Evolutionary conservation across 805 yeast genomes (phyloP).

Genomic region (Metschnikowia similis): DNA sequence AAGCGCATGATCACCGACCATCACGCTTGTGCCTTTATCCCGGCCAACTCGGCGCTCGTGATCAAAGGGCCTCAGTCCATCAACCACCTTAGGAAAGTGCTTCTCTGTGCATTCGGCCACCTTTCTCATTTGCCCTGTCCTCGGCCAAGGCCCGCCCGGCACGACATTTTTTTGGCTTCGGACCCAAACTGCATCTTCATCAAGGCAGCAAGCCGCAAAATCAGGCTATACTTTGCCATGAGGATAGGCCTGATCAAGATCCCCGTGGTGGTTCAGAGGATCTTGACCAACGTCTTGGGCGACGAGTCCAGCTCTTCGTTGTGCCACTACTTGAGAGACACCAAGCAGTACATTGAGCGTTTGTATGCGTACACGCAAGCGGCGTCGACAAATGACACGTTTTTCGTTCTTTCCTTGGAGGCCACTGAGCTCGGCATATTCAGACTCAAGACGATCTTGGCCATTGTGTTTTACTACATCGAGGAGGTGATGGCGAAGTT

Average conservation of each 20-base stretch:
- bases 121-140: not conserved
- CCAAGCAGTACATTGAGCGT: conserved; percentile 30
- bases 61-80: conserved; percentile 65
- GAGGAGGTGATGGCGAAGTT: conserved; percentile 6
- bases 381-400: conserved; percentile 31
- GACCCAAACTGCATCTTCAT: conserved; percentile 31
- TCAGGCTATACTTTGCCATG: conserved; percentile 46
- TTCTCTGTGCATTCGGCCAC: conserved; percentile 24
- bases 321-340: conserved; percentile 32
- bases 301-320: conserved; percentile 56
- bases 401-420: conserved; percentile 47
- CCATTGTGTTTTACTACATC: conserved; percentile 29
- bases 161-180: conserved; percentile 11
- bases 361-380: conserved; percentile 42
- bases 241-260: not conserved
- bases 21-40: conserved; percentile 37
- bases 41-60: conserved; percentile 54
- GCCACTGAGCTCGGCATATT: conserved; percentile 46
- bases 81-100: conserved; percentile 52
- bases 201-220: conserved; percentile 28
- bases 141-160: not conserved
- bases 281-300: conserved; percentile 60
- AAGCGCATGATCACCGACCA: conserved; percentile 35
- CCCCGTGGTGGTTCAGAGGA: conserved; percentile 25
- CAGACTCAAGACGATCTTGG: conserved; percentile 30